Evolutionary conservation across 192 early-diverging fungal species (phyloP).

Genomic region (Podila epicladia): DNA sequence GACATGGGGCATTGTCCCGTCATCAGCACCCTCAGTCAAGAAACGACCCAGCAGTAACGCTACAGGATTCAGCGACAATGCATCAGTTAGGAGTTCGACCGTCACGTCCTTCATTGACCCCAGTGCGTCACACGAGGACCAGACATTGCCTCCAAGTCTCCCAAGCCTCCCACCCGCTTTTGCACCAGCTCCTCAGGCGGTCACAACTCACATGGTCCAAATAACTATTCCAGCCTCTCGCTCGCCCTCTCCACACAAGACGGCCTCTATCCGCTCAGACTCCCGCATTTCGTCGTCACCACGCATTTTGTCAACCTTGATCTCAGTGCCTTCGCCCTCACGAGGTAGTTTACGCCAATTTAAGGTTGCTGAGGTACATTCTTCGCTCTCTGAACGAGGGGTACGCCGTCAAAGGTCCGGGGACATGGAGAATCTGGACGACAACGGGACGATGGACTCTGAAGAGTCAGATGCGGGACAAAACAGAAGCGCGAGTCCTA

Average conservation of each 20-base stretch:
- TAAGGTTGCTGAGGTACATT: neutral
- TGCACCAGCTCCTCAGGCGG: neutral
- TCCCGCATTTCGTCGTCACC: neutral
- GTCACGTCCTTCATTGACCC: neutral
- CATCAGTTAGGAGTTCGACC: neutral
- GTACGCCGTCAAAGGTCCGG: neutral
- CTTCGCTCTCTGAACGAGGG: neutral
- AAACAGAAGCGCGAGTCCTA: neutral
- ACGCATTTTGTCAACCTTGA: neutral
- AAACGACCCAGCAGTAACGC: neutral
- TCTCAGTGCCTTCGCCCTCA: neutral
- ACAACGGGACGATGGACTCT: neutral
- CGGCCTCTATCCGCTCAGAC: neutral
- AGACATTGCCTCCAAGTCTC: neutral
- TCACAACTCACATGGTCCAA: neutral
- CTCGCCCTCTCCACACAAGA: neutral
- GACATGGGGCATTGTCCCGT: slow-evolving; percentile 5
- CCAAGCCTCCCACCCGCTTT: neutral
- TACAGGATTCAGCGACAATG: neutral
- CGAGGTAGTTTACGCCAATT: neutral
- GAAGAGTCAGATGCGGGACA: neutral
- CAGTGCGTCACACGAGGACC: neutral
- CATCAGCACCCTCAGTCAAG: neutral
- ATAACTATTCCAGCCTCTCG: neutral
- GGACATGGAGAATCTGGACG: neutral